Percentiles rank a stretch among this genome's conserved stretches.
Conservation (phyloP, 345 rosid species). For the Melaleuca quinquenervia region DNA sequence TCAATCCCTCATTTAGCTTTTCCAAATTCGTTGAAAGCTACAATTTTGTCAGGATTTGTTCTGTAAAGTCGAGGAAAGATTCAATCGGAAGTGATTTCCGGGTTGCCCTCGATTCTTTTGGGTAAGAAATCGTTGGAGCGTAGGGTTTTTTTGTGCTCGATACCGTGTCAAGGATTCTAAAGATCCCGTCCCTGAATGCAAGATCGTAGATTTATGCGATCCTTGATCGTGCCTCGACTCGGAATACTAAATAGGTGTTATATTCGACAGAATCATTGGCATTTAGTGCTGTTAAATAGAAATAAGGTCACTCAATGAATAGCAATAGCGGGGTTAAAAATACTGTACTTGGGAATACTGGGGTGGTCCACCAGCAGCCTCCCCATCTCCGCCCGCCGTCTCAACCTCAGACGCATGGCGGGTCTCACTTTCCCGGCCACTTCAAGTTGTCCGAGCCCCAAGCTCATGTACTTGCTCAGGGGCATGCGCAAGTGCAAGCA, state of each 20-base stretch:
- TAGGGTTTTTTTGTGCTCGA: background rate
- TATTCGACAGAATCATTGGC: background rate
- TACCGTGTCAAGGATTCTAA: background rate
- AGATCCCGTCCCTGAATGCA: background rate
- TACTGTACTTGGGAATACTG: conserved; percentile 1
- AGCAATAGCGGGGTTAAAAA: background rate
- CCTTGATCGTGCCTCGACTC: background rate
- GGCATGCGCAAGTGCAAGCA: background rate
- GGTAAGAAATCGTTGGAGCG: background rate
- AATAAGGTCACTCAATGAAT: conserved; percentile 1
- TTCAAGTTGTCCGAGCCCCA: conserved; percentile 11
- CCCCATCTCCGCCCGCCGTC: conserved; percentile 8
- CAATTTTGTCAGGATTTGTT: background rate
- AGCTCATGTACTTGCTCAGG: conserved; percentile 6
- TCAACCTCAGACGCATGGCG: background rate
- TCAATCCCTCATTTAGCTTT: background rate
- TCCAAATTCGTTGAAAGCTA: background rate
- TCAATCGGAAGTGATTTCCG: background rate
- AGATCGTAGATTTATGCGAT: background rate
- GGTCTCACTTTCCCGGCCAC: conserved; percentile 9
- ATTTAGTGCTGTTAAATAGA: background rate
- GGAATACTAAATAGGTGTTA: background rate
- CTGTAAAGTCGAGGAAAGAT: background rate
- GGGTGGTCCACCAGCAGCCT: background rate
- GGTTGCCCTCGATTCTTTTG: background rate